These are phyloP conservation scores for Tetrahymena malaccensis DNA, from an alignment of 73 alveolate species.

Conservation along the genomic window DNA sequence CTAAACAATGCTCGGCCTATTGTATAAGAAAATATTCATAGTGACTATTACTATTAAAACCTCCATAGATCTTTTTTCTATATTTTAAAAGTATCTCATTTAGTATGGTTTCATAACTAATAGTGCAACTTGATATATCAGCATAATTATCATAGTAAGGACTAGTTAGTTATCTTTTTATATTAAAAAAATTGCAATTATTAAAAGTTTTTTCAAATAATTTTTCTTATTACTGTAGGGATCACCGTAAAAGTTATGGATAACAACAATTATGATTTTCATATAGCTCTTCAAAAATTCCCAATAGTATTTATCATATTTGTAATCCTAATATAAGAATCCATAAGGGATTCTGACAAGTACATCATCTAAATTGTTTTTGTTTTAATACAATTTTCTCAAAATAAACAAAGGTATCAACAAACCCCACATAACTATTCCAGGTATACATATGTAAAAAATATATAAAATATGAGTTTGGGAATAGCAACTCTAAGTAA, in stretches of 20 bases:
- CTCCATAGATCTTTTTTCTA: not conserved
- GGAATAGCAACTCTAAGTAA: not conserved
- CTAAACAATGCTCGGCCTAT: not conserved
- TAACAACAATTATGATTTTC: not conserved
- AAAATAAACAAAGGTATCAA: not conserved
- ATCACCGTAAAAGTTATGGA: not conserved
- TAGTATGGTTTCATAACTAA: not conserved
- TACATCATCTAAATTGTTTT: not conserved
- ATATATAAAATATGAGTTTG: not conserved
- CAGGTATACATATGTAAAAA: not conserved
- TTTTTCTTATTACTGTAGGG: not conserved
- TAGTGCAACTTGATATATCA: not conserved
- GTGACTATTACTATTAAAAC: not conserved
- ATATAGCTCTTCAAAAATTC: not conserved
- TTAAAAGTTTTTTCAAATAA: not conserved
- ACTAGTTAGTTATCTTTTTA: not conserved
- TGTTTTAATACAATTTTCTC: not conserved
- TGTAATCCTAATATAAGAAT: not conserved
- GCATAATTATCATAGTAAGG: not conserved
- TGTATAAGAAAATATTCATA: not conserved
- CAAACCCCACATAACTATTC: not conserved
- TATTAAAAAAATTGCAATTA: not conserved
- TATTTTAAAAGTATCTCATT: not conserved
- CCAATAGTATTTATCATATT: not conserved
- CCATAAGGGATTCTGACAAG: not conserved